Conservation (phyloP, 208 protist species). For the Novymonas esmeraldas region DNA sequence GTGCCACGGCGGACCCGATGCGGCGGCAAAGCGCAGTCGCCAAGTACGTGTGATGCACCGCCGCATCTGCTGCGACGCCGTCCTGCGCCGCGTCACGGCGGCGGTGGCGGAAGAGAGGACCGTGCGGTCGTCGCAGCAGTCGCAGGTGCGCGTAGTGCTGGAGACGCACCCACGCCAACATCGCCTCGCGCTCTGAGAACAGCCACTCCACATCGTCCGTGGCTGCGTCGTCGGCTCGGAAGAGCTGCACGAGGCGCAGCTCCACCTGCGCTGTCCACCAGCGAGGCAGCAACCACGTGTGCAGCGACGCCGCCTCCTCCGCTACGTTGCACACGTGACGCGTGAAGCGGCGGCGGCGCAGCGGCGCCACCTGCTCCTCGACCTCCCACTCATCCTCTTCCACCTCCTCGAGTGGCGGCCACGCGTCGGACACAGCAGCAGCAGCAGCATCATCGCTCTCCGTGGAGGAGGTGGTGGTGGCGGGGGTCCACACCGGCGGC, state of each 20-base stretch:
- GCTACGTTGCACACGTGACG: conserved; percentile 21
- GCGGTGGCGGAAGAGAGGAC: conserved; percentile 14
- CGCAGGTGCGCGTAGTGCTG: conserved; percentile 1
- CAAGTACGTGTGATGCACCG: conserved; percentile 15
- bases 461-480: no score
- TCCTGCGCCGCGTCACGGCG: neutral
- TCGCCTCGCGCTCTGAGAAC: neutral
- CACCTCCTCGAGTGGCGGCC: neutral
- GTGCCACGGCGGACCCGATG: no score
- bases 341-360: conserved; percentile 26
- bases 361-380: conserved; percentile 15
- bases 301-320: conserved; percentile 11
- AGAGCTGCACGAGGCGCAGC: no score
- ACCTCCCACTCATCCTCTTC: neutral
- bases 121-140: conserved; percentile 16
- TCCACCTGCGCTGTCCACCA: conserved; percentile 5
- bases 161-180: conserved; percentile 11
- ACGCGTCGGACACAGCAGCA: no score
- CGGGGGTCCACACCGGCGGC: no score
- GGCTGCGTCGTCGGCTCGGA: no score
- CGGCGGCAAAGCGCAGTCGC: conserved; percentile 6
- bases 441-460: no score
- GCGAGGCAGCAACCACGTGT: neutral
- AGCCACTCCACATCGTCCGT: no score
- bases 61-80: conserved; percentile 6